Evolutionary conservation across 1,284 basidiomycete species (phyloP), one percentile per base, ranked within the genome.

Genomic region (Ceratobasidium theobromae): DNA sequence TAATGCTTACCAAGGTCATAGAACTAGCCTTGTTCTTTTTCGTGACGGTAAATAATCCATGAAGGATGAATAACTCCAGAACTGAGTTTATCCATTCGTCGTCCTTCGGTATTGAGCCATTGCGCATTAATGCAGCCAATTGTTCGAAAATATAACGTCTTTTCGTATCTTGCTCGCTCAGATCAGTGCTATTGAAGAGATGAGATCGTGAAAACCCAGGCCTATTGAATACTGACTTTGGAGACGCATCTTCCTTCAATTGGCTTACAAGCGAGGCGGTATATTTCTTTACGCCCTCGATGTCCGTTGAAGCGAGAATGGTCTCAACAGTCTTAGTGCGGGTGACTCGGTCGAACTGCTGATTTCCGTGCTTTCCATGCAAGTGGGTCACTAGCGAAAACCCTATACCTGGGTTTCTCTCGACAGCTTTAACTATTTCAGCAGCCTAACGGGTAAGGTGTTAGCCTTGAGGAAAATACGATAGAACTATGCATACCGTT

Each of bases 271-370:
- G 79, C 75, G 90, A 88, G 41, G 81, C 76, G 53, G 95, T 84
- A 76, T 95, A 98, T 48, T 80, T 83, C 70, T 84, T 83, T 67
- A 97, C 91, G 8, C 93, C 93, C 1, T 85, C 81, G 1, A 79
- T 78, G 72, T 89, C 86, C 81, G 95, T 86, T 28, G 85, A 86
- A 2, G 86, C 82, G 62, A 98, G 79, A 67, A 98, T 88, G 3
- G 84, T 84, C 76, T 97, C 94, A 45, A 98, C 85, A 0, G 93
- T 97, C 79, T 95, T 97, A 27, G 94, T 96, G 76, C 88, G 90
- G 4, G 95, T 98, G 68, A 97, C 78, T 73, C 84, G 88, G 77
- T 98, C 95, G 72, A 98, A 98, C 76, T 95, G 91, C 60, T 86
- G 85, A 71, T 84, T 88, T 12, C 95, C 95, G 74, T 96, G 83